A percentile compares a stretch with the other conserved stretches of the same genome.
Conservation (phyloP, 306 rosid genomes). For the Parietaria judaica region DNA sequence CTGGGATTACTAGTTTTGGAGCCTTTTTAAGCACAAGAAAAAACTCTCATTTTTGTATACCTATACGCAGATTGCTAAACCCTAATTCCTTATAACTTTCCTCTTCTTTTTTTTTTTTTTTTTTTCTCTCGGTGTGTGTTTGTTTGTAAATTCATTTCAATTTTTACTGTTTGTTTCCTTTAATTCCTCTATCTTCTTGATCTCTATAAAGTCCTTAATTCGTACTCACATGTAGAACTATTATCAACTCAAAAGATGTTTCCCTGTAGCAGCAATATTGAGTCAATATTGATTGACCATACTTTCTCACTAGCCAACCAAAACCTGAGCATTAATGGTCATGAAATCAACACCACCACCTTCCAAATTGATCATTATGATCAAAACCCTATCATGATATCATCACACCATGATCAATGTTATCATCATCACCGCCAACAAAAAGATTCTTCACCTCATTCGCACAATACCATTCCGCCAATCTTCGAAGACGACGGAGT, state of each 20-base stretch:
- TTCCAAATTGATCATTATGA: background rate
- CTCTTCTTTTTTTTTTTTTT: background rate
- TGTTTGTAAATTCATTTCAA: no score
- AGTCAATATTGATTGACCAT: no score
- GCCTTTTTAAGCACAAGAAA: no score
- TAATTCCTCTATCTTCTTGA: background rate
- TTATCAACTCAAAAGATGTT: slow-evolving; percentile 4
- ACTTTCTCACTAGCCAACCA: background rate
- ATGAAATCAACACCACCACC: no score
- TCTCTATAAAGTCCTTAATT: no score
- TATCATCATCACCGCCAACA: background rate
- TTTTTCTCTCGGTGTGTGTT: background rate
- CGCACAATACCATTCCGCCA: background rate
- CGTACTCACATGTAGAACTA: no score
- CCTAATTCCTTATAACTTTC: background rate
- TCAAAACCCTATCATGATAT: slow-evolving; percentile 12
- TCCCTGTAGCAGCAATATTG: slow-evolving; percentile 18
- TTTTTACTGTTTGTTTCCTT: slow-evolving; percentile 1
- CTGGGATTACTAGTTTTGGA: no score
- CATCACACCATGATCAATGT: background rate
- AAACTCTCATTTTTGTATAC: background rate
- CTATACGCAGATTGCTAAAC: background rate
- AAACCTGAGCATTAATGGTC: no score
- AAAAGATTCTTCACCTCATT: background rate
- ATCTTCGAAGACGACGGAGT: slow-evolving; percentile 30